These are phyloP conservation scores for Gymnopilus dilepis DNA, from an alignment of 768 basidiomycete genomes.

Conservation along the genomic window DNA sequence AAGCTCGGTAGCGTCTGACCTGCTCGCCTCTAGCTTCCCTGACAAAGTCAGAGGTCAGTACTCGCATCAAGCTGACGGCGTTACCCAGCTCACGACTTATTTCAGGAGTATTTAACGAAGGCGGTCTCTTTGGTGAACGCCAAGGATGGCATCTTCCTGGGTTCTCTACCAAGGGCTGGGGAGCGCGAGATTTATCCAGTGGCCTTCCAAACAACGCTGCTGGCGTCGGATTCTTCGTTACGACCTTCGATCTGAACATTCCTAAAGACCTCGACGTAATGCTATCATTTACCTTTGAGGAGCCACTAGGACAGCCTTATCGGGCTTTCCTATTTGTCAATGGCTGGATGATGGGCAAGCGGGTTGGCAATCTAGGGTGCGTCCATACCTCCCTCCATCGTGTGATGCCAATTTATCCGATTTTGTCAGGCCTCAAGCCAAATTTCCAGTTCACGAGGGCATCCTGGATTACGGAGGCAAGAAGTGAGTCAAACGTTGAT, in stretches of 20 bases:
- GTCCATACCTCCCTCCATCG: constrained; percentile 17
- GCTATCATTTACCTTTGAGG: constrained; percentile 75
- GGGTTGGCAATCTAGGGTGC: constrained; percentile 73
- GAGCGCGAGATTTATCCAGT: constrained; percentile 53
- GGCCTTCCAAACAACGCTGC: constrained; percentile 63
- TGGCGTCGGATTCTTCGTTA: constrained; percentile 84
- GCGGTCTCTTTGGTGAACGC: constrained; percentile 74
- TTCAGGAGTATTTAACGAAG: constrained; percentile 68
- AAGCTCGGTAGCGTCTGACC: neutral
- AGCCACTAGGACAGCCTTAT: constrained; percentile 64
- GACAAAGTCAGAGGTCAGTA: constrained; percentile 71
- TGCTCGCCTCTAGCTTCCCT: constrained; percentile 55
- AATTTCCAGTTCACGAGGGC: constrained; percentile 85
- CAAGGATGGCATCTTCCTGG: constrained; percentile 78
- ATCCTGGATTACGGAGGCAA: constrained; percentile 74
- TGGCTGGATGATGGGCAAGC: constrained; percentile 90
- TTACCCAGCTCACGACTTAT: neutral
- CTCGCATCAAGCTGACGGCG: neutral
- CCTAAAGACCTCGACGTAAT: constrained; percentile 66
- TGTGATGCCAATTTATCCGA: neutral
- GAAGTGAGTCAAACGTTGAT: constrained; percentile 53
- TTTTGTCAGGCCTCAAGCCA: constrained; percentile 65
- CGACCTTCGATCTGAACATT: constrained; percentile 69
- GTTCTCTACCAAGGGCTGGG: constrained; percentile 69
- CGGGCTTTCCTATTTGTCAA: constrained; percentile 80